These are phyloP conservation scores for Ailanthus altissimus DNA, from an alignment of 345 rosid species.

Conservation along the genomic window DNA sequence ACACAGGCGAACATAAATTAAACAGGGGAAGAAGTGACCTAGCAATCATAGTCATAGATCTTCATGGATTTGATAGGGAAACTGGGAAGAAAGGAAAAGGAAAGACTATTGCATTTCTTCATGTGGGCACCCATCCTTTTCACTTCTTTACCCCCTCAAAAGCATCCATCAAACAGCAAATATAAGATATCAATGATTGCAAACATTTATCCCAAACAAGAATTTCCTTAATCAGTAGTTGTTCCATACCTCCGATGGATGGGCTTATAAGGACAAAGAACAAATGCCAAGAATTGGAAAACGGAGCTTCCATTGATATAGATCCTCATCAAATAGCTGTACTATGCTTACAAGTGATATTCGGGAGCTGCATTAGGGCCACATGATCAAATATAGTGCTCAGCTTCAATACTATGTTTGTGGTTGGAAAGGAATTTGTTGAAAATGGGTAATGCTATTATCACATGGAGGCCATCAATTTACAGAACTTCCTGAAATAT, in stretches of 20 bases:
- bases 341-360: not conserved
- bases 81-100: not conserved
- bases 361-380: not conserved
- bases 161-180: not conserved
- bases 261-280: not conserved
- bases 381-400: not conserved
- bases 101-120: not conserved
- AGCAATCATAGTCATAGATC: not conserved
- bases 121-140: not conserved
- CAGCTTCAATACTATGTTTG: not conserved
- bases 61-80: too few species aligned
- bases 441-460: not conserved
- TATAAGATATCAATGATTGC: not conserved
- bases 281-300: not conserved
- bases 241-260: not conserved
- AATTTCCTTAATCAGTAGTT: not conserved
- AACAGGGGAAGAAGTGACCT: too few species aligned
- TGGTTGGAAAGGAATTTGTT: not conserved
- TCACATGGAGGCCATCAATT: conserved; percentile 11
- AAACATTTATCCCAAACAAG: not conserved
- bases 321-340: not conserved
- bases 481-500: not conserved
- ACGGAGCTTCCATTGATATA: not conserved
- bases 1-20: too few species aligned
- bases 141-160: not conserved